Evolutionary conservation across 2,329 filamentous ascomycete genomes (phyloP).

Genomic region (Neonectria sp.): DNA sequence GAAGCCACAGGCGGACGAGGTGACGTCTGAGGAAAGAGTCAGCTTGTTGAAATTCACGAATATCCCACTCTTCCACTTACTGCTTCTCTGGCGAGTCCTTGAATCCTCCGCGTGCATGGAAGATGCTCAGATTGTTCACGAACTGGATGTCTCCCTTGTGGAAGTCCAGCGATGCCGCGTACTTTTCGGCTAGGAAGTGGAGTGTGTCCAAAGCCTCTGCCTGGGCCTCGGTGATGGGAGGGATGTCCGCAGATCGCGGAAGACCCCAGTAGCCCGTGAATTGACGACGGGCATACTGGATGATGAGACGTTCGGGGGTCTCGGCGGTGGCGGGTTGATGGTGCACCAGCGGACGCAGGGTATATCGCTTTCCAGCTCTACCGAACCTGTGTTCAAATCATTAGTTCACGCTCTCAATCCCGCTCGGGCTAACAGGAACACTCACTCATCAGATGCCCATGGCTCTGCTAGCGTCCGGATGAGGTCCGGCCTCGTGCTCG

Average conservation of each 20-base stretch:
- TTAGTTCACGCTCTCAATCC: neutral
- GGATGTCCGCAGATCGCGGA: slow-evolving; percentile 68
- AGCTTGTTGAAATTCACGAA: slow-evolving; percentile 33
- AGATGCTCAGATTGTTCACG: slow-evolving; percentile 68
- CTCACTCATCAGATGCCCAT: slow-evolving; percentile 63
- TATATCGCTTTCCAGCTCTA: slow-evolving; percentile 61
- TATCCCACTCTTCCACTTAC: slow-evolving; percentile 51
- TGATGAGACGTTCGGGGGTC: slow-evolving; percentile 67
- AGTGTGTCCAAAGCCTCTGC: slow-evolving; percentile 67
- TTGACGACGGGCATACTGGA: slow-evolving; percentile 72
- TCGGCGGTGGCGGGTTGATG: slow-evolving; percentile 64
- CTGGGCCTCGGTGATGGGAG: slow-evolving; percentile 69
- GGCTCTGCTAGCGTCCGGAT: slow-evolving; percentile 68
- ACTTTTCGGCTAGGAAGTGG: slow-evolving; percentile 64
- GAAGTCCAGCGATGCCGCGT: slow-evolving; percentile 61
- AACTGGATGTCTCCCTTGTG: slow-evolving; percentile 68
- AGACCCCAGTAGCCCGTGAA: slow-evolving; percentile 72
- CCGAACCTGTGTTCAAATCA: slow-evolving; percentile 60
- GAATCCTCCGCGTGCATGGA: slow-evolving; percentile 68
- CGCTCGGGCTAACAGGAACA: neutral
- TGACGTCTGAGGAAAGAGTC: slow-evolving; percentile 59
- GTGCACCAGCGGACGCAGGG: slow-evolving; percentile 67
- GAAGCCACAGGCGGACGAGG: slow-evolving; percentile 65
- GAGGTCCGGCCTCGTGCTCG: slow-evolving; percentile 70
- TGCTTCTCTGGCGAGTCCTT: slow-evolving; percentile 59